phyloP scores from a whole-genome alignment of 2,329 filamentous ascomycete species.

The Nannizziopsis barbatae region DNA sequence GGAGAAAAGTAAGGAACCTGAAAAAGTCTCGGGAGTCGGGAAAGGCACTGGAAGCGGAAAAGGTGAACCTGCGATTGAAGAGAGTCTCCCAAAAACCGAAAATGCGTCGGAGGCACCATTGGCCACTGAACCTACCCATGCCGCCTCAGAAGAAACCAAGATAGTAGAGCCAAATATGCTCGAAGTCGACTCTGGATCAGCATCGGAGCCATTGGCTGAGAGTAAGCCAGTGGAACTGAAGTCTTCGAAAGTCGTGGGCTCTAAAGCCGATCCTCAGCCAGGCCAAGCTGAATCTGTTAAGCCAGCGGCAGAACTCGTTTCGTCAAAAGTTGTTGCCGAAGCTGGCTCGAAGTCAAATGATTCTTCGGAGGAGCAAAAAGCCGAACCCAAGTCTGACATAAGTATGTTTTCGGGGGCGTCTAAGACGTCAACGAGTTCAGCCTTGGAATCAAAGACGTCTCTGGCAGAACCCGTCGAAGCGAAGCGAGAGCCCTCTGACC shows the following conservation, averaged over 20 bases:
- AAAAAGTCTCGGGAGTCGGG: too few species aligned
- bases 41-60: too few species aligned
- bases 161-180: slow-evolving; percentile 4
- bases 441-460: not conserved
- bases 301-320: slow-evolving; percentile 1
- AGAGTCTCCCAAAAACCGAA: too few species aligned
- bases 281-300: slow-evolving; percentile 4
- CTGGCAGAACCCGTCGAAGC: not conserved
- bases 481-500: not conserved
- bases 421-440: not conserved
- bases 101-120: too few species aligned
- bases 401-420: too few species aligned
- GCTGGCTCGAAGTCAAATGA: too few species aligned
- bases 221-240: not conserved
- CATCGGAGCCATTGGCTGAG: not conserved
- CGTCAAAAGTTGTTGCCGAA: too few species aligned
- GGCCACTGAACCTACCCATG: slow-evolving; percentile 3
- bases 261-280: not conserved
- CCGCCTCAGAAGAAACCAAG: slow-evolving; percentile 10
- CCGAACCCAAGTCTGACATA: too few species aligned
- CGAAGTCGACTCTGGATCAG: not conserved
- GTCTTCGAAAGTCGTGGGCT: not conserved
- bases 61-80: too few species aligned
- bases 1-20: too few species aligned
- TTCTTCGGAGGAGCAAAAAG: too few species aligned